Evolutionary conservation across 352 stramenopile species (phyloP).

Genomic region (Phytophthora cryptogea): DNA sequence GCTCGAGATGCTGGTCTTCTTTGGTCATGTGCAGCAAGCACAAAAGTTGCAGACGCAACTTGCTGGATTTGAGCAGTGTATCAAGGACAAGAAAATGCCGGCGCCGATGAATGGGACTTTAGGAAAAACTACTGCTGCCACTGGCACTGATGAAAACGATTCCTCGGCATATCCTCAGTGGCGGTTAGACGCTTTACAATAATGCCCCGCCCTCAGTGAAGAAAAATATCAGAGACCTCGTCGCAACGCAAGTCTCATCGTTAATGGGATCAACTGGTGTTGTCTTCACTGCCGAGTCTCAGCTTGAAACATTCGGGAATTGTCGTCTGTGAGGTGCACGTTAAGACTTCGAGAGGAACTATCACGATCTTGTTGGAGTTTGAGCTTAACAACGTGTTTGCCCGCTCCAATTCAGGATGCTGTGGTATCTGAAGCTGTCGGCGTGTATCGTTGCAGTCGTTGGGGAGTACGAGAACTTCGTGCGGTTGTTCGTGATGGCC

Average conservation of each 20-base stretch:
- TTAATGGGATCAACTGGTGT: not conserved
- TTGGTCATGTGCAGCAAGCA: slow-evolving; percentile 43
- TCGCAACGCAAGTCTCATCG: slow-evolving; percentile 17
- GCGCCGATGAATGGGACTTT: not conserved
- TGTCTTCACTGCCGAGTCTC: not conserved
- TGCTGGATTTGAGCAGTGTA: slow-evolving; percentile 43
- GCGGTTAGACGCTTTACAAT: slow-evolving; percentile 29
- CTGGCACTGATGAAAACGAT: not conserved
- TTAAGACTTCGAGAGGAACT: not conserved
- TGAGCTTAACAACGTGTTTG: not conserved
- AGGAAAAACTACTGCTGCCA: not conserved
- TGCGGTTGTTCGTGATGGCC: slow-evolving; percentile 19
- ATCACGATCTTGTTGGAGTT: not conserved
- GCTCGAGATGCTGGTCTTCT: slow-evolving; percentile 61
- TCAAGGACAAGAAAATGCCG: slow-evolving; percentile 17
- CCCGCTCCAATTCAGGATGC: slow-evolving; percentile 1
- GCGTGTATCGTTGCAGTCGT: slow-evolving; percentile 9
- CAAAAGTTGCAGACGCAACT: slow-evolving; percentile 52
- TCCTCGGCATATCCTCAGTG: slow-evolving; percentile 13
- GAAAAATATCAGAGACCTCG: slow-evolving; percentile 7
- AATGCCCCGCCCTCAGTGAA: slow-evolving; percentile 3
- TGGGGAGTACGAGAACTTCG: slow-evolving; percentile 17
- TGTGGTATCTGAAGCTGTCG: slow-evolving; percentile 18
- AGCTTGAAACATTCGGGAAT: slow-evolving; percentile 5
- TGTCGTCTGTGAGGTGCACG: not conserved